Evolutionary conservation across 257 asterid genomes (phyloP), one percentile per base, ranked within the genome.

Genomic region (Euphrasia confusa): DNA sequence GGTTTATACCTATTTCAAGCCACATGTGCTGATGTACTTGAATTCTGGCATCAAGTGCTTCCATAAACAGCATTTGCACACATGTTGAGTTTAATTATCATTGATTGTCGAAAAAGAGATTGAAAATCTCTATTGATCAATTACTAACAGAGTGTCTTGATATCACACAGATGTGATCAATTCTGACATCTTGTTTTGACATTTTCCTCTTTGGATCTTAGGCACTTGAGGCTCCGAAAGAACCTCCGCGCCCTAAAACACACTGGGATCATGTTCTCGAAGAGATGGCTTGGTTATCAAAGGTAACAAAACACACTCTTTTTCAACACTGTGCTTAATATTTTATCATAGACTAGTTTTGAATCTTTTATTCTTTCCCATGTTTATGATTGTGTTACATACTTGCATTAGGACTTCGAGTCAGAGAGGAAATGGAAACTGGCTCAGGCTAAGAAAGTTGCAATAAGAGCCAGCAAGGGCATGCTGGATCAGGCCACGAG

Each of bases 181-280:
- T 54, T 68, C 49, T 61, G 26, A 56, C 44, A 47, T 68, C 26
- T 33, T 67, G 17, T 55, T 18, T 56, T 65, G 66, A 10, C 50
- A 52, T 60, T 68, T 60, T 58, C 50, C 54, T 53, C 55, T 69
- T 54, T 66, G 58, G 62, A 44, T 58, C 65, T 18, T 73, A 92
- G 99, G 93, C 90, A 30, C 99, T 86, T 61, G 99, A 89, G 77
- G 86, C 86, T 70, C 90, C 97, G 54, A 93, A 85, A 81, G 99
- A 89, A 81, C 99, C 96, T 63, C 82, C 65, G 49, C 97, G 97
- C 53, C 94, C 92, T 55, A 93, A 87, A 82, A 72, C 97, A 48
- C 99, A 93, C 37, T 93, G 99, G 99, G 97, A 93, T 74, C 97
- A 93, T 85, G 99, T 93, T 72, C 77, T 93, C 77, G 99, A 93